Evolutionary conservation across 306 rosid genomes (phyloP), one percentile per base, ranked within the genome.

Genomic region (Argentina anserina): DNA sequence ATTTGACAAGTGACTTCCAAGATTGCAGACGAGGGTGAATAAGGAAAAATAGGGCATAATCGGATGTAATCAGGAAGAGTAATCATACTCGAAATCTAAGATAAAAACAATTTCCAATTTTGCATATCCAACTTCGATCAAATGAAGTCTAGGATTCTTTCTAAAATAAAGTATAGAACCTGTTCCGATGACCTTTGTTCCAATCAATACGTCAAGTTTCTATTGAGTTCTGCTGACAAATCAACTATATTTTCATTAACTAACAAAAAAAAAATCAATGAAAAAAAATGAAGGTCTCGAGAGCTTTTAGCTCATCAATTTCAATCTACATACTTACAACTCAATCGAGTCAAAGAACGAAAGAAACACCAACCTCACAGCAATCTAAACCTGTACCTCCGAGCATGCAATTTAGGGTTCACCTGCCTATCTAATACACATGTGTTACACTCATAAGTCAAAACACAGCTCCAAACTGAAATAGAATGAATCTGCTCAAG

Each of bases 321-420:
- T 78, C 75, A 81, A 77, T 68, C 55, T 47, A 68, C 81, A 71
- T 70, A 70, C 81, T 76, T 79, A 73, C 73, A 81, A 78, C 70
- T 61, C 72, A 81, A 71, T 63, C 74, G 68, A 71, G 72, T 66
- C 55, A 33, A 64, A 33, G 47, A 61, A 50, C 7, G 68, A 49
- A 59, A 75, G 70, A 64, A 73, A 43, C 69, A 21, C 31, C 45
- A 82, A 58, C 80, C 77, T 85, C 65, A 67, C 39, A 69, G 76
- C 81, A 81, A 76, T 80, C 87, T 80, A 87, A 80, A 46, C 86
- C 86, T 66, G 76, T 36, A 67, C 73, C 74, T 70, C 82, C 34
- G 29, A 65, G 29, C 65, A 75, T 69, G 46, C 67, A 45, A 45
- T 46, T 59, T 68, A 52, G 40, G 72, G 78, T 71, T 73, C 78